Evolutionary conservation across 768 basidiomycete species (phyloP).

Genomic region (Cystoderma amianthinum): DNA sequence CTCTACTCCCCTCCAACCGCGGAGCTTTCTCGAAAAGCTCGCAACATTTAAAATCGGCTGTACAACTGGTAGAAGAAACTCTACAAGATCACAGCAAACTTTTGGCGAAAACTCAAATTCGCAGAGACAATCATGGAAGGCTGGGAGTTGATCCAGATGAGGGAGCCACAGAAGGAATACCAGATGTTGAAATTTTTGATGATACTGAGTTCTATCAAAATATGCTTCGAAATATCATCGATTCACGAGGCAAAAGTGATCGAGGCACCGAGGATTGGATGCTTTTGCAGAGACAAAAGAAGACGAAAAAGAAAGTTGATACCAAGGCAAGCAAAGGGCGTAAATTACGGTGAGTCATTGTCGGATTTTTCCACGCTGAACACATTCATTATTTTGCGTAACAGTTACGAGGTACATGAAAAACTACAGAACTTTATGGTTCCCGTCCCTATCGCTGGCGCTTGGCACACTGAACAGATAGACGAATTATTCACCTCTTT

Average conservation of each 20-base stretch:
- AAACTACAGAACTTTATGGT: slow-evolving; percentile 98
- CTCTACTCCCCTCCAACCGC: slow-evolving; percentile 62
- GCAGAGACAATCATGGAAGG: slow-evolving; percentile 40
- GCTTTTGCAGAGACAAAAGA: slow-evolving; percentile 57
- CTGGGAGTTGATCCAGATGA: slow-evolving; percentile 25
- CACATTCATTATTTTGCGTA: not conserved
- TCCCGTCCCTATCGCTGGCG: slow-evolving; percentile 59
- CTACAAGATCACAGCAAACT: slow-evolving; percentile 51
- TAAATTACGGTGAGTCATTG: slow-evolving; percentile 77
- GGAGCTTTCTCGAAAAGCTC: slow-evolving; percentile 58
- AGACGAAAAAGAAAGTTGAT: slow-evolving; percentile 84
- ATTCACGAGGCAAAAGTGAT: slow-evolving; percentile 42
- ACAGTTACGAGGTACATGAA: slow-evolving; percentile 88
- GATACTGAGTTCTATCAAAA: slow-evolving; percentile 94
- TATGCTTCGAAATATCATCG: slow-evolving; percentile 86
- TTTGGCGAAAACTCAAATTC: slow-evolving; percentile 54
- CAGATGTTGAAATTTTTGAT: slow-evolving; percentile 63
- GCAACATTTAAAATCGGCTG: slow-evolving; percentile 54
- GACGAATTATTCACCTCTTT: slow-evolving; percentile 91
- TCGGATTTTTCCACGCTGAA: not conserved
- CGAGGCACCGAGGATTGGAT: slow-evolving; percentile 56
- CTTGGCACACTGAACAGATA: slow-evolving; percentile 95
- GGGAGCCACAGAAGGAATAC: slow-evolving; percentile 22
- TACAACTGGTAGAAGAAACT: slow-evolving; percentile 74
- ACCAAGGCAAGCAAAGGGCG: slow-evolving; percentile 94